These are phyloP conservation scores for Moniliophthora roreri DNA, from an alignment of 1,284 basidiomycete species.

Conservation along the genomic window DNA sequence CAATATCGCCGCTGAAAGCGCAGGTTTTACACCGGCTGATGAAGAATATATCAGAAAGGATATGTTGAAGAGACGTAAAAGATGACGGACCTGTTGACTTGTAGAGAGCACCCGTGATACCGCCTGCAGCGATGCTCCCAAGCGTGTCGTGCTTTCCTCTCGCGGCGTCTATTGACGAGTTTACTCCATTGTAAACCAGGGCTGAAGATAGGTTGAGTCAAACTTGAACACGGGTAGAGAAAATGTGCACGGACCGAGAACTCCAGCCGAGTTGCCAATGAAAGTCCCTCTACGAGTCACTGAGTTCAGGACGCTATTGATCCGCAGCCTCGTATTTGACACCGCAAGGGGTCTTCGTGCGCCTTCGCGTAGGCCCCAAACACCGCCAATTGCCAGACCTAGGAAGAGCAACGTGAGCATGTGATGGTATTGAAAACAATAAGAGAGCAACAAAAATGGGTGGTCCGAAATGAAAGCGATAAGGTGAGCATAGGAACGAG, in stretches of 20 bases:
- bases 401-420: constrained; percentile 60
- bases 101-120: constrained; percentile 87
- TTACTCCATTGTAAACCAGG: constrained; percentile 94
- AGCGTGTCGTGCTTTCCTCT: constrained; percentile 91
- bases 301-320: constrained; percentile 97
- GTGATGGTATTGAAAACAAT: constrained; percentile 69
- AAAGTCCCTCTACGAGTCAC: constrained; percentile 96
- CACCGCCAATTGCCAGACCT: constrained; percentile 93
- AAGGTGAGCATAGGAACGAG: constrained; percentile 57
- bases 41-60: constrained; percentile 35
- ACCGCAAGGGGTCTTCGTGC: constrained; percentile 82
- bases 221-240: constrained; percentile 29
- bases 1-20: constrained; percentile 84
- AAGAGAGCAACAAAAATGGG: constrained; percentile 65
- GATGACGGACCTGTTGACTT: constrained; percentile 86
- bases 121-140: constrained; percentile 92
- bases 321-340: constrained; percentile 83
- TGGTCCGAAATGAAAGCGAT: constrained; percentile 52
- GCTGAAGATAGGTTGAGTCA: constrained; percentile 51
- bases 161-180: constrained; percentile 88
- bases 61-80: constrained; percentile 31
- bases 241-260: constrained; percentile 73
- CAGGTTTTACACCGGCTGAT: constrained; percentile 87
- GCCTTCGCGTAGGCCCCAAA: constrained; percentile 97
- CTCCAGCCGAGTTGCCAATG: constrained; percentile 97